These are phyloP conservation scores for Streptanthus diversifolius DNA, from an alignment of 345 rosid species.

Conservation along the genomic window DNA sequence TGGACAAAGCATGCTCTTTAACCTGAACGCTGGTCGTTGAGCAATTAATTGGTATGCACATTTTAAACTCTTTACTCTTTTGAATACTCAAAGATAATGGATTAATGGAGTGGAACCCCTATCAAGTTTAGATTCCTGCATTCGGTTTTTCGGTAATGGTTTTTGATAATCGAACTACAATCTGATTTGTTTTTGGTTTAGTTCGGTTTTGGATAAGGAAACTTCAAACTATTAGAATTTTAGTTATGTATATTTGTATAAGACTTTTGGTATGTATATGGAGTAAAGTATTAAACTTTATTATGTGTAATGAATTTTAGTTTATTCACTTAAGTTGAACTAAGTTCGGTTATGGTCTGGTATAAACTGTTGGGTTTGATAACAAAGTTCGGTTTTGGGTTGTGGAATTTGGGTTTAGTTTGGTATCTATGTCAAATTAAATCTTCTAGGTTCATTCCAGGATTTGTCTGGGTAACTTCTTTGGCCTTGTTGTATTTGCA, in stretches of 20 bases:
- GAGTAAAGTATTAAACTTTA: neutral
- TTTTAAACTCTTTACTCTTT: neutral
- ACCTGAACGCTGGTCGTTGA: conserved; percentile 51
- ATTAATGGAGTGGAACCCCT: neutral
- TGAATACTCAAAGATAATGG: neutral
- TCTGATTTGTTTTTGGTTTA: neutral
- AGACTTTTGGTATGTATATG: neutral
- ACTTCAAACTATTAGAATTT: neutral
- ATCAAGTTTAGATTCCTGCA: neutral
- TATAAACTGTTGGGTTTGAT: neutral
- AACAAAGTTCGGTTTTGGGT: neutral
- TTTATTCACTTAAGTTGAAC: neutral
- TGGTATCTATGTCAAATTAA: neutral
- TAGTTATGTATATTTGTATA: neutral
- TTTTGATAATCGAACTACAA: neutral
- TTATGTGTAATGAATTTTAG: neutral
- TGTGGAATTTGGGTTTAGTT: neutral
- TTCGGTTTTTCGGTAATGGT: neutral
- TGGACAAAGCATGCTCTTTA: conserved; percentile 77
- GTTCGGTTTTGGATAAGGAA: neutral
- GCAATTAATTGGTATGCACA: conserved; percentile 6
- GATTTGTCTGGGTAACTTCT: neutral
- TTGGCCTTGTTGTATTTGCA: conserved; percentile 6
- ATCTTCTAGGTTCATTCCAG: neutral
- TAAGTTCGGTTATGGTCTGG: neutral